A percentile compares a stretch with the other conserved stretches of the same genome.
These are phyloP conservation scores for Coniochaeta ligniaria DNA, from an alignment of 2,329 filamentous ascomycete species.

Conservation along the genomic window DNA sequence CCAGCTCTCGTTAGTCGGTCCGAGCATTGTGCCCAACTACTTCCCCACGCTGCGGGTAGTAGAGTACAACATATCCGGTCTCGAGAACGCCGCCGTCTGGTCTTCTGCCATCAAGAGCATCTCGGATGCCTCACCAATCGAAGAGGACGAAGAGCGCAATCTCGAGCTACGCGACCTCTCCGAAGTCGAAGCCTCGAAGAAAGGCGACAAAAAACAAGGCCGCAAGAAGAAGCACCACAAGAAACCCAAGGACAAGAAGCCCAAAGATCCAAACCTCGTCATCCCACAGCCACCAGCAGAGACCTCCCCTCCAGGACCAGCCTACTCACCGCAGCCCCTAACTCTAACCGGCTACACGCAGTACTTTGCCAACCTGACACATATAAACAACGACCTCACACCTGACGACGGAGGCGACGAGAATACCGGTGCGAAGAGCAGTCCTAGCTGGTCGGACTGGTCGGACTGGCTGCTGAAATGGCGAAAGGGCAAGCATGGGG, in stretches of 20 bases:
- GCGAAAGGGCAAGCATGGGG: slow-evolving; percentile 57
- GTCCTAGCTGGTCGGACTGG: background rate
- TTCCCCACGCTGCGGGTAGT: slow-evolving; percentile 85
- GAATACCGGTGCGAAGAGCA: background rate
- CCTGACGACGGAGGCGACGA: slow-evolving; percentile 18
- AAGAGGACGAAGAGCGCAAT: background rate
- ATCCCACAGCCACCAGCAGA: slow-evolving; percentile 68
- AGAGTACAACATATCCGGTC: slow-evolving; percentile 83
- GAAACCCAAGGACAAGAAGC: slow-evolving; percentile 38
- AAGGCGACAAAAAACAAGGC: slow-evolving; percentile 10
- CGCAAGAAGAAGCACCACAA: slow-evolving; percentile 33
- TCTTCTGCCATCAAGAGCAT: slow-evolving; percentile 19
- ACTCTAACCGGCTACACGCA: slow-evolving; percentile 78
- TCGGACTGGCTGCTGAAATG: slow-evolving; percentile 35
- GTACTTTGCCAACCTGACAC: slow-evolving; percentile 90
- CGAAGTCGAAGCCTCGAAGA: slow-evolving; percentile 8
- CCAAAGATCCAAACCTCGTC: slow-evolving; percentile 52
- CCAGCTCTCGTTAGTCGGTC: slow-evolving; percentile 70
- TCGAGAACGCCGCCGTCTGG: slow-evolving; percentile 52
- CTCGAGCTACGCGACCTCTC: slow-evolving; percentile 17
- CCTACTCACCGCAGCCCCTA: slow-evolving; percentile 79
- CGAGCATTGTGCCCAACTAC: slow-evolving; percentile 88
- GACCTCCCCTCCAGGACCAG: slow-evolving; percentile 71
- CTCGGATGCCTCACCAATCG: background rate
- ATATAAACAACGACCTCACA: slow-evolving; percentile 68